Evolutionary conservation across 2,329 filamentous ascomycete species (phyloP), one percentile per base, ranked within the genome.

Genomic region (Alternaria burnsii): DNA sequence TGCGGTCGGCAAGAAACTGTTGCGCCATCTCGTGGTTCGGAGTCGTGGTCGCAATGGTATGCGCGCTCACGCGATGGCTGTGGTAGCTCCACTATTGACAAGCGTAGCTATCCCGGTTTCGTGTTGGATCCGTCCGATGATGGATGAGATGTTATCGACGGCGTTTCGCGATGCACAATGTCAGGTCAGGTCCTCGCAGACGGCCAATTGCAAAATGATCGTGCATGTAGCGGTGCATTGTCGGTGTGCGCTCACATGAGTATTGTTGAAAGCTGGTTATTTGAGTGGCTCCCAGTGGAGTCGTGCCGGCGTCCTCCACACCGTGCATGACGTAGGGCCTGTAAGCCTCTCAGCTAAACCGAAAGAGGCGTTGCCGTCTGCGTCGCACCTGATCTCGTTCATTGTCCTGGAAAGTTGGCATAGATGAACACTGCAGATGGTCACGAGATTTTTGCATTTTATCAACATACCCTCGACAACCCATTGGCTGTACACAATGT

Each of bases 1-100:
- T 78, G 58, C 56, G 70, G 63, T 76, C 70, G 20, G 76, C 71
- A n/a, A 78, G 71, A 61, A 71, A 77, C 52, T 78, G 75, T 51
- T 73, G 65, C 40, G 76, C 76, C 76, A 78, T 78, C 5, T 55
- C 20, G 52, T 41, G n/a, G 51, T 48, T 14, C 32, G 8, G 32
- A 24, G 42, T 55, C 32, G 56, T 41, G 38, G 24, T 58, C 54
- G 54, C 36, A 52, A 43, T 34, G 20, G 53, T n/a, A 40, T 34
- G 40, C 36, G 42, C 34, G 32, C 32, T 52, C 55, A 58, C 34
- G 48, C 58, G 28, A 61, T 40, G 36, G 44, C 52, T 52, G 30
- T 28, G 14, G 48, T 16, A 51, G 58, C 46, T 61, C 58, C 58
- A 61, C 58, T 61, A 58, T 57, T 48, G 20, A 22, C 44, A 48